Percentiles rank a stretch among this genome's conserved stretches.
Evolutionary conservation across 2,329 filamentous ascomycete genomes (phyloP).

Genomic region (Fusarium clavum): DNA sequence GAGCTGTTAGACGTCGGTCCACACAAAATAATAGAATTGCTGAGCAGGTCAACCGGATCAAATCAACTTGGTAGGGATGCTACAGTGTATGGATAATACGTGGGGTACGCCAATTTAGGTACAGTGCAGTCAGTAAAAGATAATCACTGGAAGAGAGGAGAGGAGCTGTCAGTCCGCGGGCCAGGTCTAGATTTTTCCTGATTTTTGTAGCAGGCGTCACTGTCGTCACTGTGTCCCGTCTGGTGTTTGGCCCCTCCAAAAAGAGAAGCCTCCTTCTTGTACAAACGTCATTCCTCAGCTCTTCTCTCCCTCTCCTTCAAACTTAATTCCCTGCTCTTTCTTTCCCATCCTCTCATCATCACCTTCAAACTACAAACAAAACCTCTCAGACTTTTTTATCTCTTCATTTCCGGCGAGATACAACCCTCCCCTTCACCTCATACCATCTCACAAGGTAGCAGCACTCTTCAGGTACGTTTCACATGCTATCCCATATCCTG

Average conservation of each 20-base stretch:
- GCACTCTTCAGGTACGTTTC: conserved; percentile 36
- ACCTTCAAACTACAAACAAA: conserved; percentile 17
- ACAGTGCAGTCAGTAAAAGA: not conserved
- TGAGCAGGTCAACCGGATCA: not conserved
- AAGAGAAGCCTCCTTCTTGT: conserved; percentile 25
- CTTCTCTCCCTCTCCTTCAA: conserved; percentile 14
- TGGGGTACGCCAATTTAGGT: conserved; percentile 8
- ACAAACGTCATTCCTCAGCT: conserved; percentile 34
- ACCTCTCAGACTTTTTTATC: not conserved
- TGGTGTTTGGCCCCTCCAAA: conserved; percentile 37
- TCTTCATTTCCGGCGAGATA: not conserved
- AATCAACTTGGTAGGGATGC: not conserved
- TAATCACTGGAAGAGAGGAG: not conserved
- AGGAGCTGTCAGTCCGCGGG: too few species aligned
- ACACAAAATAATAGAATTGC: conserved; percentile 12
- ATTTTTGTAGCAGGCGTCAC: conserved; percentile 29
- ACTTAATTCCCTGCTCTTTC: conserved; percentile 15
- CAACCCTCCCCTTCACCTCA: not conserved
- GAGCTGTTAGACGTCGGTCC: conserved; percentile 25
- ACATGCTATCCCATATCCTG: conserved; percentile 18
- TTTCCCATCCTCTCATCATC: conserved; percentile 20
- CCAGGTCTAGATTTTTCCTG: conserved; percentile 20
- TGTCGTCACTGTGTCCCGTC: conserved; percentile 36
- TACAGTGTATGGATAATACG: conserved; percentile 10
- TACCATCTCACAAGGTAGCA: conserved; percentile 16